These are phyloP conservation scores for Cryphonectria japonica DNA, from an alignment of 2,329 filamentous ascomycete species.

Conservation along the genomic window DNA sequence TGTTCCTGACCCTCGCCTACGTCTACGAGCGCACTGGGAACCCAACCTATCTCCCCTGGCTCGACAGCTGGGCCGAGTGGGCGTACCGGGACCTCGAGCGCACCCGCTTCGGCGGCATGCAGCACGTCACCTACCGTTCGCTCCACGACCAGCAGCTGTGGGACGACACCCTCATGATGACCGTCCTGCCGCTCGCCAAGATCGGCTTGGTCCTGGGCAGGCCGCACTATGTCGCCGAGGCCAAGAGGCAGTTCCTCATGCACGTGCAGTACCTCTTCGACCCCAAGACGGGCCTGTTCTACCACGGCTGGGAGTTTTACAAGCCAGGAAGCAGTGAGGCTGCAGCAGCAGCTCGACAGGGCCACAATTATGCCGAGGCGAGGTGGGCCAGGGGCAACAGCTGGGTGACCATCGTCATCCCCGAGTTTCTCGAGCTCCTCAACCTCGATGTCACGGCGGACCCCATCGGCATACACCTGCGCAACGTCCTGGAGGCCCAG, in stretches of 20 bases:
- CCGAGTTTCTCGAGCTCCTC: conserved; percentile 77
- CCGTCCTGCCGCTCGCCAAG: conserved; percentile 77
- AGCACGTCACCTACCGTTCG: conserved; percentile 74
- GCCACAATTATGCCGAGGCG: conserved; percentile 63
- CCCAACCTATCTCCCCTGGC: conserved; percentile 72
- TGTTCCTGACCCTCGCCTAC: conserved; percentile 74
- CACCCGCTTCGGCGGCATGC: conserved; percentile 73
- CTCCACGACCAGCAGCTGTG: conserved; percentile 77
- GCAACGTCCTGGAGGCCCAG: conserved; percentile 70
- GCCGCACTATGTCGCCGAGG: conserved; percentile 76
- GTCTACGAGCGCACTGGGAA: conserved; percentile 77
- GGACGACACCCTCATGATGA: conserved; percentile 91
- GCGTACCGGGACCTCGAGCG: conserved; percentile 75
- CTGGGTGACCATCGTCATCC: conserved; percentile 84
- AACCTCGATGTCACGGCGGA: conserved; percentile 63
- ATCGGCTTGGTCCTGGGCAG: conserved; percentile 72
- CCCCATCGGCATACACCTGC: conserved; percentile 61
- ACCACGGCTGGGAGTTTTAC: conserved; percentile 78
- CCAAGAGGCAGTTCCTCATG: conserved; percentile 75
- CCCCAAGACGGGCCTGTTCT: conserved; percentile 71
- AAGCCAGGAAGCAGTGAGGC: conserved; percentile 6
- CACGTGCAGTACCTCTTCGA: conserved; percentile 82
- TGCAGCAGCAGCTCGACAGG: conserved; percentile 54
- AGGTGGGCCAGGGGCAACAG: conserved; percentile 66
- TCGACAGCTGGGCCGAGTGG: conserved; percentile 83